Base-by-base conservation (phyloP, 768 basidiomycete species). In the Mycena kentingensis region DNA sequence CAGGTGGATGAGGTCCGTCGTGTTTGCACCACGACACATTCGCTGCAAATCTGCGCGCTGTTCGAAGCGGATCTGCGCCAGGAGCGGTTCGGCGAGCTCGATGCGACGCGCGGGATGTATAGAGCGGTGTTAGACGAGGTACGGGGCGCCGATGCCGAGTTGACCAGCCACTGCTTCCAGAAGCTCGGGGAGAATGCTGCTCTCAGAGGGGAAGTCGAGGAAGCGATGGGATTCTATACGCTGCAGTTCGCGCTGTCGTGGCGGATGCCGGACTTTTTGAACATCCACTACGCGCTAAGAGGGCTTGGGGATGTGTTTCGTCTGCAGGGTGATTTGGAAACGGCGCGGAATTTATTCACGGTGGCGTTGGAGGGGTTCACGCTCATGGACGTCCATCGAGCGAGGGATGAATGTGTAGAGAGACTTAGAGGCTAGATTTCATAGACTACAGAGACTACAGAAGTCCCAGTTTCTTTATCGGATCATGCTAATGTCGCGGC, bases 321-420 rank as follows among this genome's bases (percentile, higher is more conserved):
- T 2, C 15, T 24, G 10, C 15, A 19, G 2, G 49, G 21, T 2
- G 49, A 50, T 29, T 18, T 18, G 6, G 28, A 32, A 5, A 41
- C 49, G 29, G 49, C 38, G 3, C 22, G 19, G 29, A 21, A 6
- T 19, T 26, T 51, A 2, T 43, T 43, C 32, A 26, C 21, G n/a
- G 31, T 51, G 26, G 49, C 49, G 1, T n/a, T 51, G 24, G 44
- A 34, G 6, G 49, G 39, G 8, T 51, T 51, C 25, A 51, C 39
- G 13, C 15, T 42, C 18, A 51, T 51, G 25, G 31, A 27, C 11
- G 35, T 42, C 12, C 28, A 32, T 41, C 38, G 27, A n/a, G 12
- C 38, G 38, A 37, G 49, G n/a, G 38, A 41, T 4, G 49, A 49
- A 12, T 41, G 38, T 49, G n/a, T n/a, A n/a, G n/a, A n/a, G n/a